Percentiles rank a stretch among this genome's conserved stretches.
Conservation (phyloP, 2,329 filamentous ascomycete species). For the Diaporthe amygdali region DNA sequence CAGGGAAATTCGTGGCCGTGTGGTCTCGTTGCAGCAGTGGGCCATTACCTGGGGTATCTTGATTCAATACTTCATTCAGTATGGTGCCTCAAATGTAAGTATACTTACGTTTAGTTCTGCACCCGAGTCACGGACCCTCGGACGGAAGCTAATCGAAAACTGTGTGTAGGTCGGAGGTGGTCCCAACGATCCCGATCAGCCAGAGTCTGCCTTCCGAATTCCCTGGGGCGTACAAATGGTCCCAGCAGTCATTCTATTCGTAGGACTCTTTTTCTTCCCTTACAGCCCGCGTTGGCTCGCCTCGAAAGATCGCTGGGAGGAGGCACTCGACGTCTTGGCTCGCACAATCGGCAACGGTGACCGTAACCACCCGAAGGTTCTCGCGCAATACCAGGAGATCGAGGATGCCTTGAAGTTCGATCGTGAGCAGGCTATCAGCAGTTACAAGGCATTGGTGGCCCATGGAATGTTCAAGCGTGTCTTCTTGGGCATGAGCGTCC, state of each 20-base stretch:
- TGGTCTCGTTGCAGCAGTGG: constrained; percentile 72
- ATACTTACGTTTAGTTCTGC: too few relatives aligned
- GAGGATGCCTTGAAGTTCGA: constrained; percentile 60
- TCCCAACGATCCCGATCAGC: constrained; percentile 54
- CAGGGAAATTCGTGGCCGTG: constrained; percentile 61
- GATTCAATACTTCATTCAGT: constrained; percentile 71
- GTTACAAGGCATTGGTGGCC: constrained; percentile 53
- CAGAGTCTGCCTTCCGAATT: constrained; percentile 60
- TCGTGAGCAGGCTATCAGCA: constrained; percentile 54
- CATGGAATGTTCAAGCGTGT: constrained; percentile 61
- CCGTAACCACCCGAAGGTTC: constrained; percentile 60
- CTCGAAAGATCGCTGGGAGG: constrained; percentile 69
- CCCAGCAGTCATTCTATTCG: constrained; percentile 56
- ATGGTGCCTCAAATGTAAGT: constrained; percentile 56
- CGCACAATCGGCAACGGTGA: constrained; percentile 63
- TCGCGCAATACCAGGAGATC: constrained; percentile 68
- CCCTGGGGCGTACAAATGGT: constrained; percentile 67
- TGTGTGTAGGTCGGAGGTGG: constrained; percentile 49
- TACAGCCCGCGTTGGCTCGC: constrained; percentile 75
- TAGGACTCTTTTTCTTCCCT: constrained; percentile 65
- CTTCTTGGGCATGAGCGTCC: constrained; percentile 60
- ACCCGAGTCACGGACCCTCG: not conserved
- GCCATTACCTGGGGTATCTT: constrained; percentile 74
- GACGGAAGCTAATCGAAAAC: not conserved
- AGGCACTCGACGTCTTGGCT: constrained; percentile 64